Percentiles rank a stretch among this genome's conserved stretches.
phyloP scores from a whole-genome alignment of 495 filamentous ascomycete genomes.

The Aspergillus asperescens region DNA sequence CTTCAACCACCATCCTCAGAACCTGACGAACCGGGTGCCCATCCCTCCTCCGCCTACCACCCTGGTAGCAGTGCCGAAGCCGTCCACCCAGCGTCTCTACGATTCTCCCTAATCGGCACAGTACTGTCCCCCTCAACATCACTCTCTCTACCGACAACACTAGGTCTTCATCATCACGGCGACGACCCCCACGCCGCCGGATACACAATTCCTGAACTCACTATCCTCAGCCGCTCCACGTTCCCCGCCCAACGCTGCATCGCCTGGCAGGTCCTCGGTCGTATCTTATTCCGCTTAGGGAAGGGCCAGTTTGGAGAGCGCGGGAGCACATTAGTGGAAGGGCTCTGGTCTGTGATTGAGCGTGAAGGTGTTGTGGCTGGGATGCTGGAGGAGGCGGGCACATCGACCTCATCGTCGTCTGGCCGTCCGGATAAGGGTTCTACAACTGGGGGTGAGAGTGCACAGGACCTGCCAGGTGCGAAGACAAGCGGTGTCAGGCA shows the following conservation, averaged over 20 bases:
- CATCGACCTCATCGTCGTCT: slow-evolving; percentile 18
- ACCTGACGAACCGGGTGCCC: slow-evolving; percentile 39
- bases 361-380: slow-evolving; percentile 69
- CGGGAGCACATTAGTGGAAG: slow-evolving; percentile 52
- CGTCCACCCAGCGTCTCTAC: slow-evolving; percentile 69
- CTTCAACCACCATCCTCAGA: slow-evolving; percentile 68
- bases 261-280: slow-evolving; percentile 83
- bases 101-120: slow-evolving; percentile 79
- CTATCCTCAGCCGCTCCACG: slow-evolving; percentile 70
- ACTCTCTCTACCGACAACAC: slow-evolving; percentile 61
- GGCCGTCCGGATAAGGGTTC: slow-evolving; percentile 3
- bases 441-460: not conserved
- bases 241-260: slow-evolving; percentile 85
- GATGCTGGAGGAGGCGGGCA: slow-evolving; percentile 62
- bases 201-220: slow-evolving; percentile 87
- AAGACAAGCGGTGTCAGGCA: slow-evolving; percentile 30
- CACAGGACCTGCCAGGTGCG: slow-evolving; percentile 14
- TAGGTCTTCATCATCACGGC: slow-evolving; percentile 90
- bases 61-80: slow-evolving; percentile 57
- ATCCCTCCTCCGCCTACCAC: slow-evolving; percentile 62
- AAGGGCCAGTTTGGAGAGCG: slow-evolving; percentile 69
- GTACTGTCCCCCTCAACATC: slow-evolving; percentile 71
- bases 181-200: slow-evolving; percentile 90
- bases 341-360: slow-evolving; percentile 71
- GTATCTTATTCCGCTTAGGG: slow-evolving; percentile 79